phyloP scores from a whole-genome alignment of 148 eudicot species.

The Bassia scoparia region DNA sequence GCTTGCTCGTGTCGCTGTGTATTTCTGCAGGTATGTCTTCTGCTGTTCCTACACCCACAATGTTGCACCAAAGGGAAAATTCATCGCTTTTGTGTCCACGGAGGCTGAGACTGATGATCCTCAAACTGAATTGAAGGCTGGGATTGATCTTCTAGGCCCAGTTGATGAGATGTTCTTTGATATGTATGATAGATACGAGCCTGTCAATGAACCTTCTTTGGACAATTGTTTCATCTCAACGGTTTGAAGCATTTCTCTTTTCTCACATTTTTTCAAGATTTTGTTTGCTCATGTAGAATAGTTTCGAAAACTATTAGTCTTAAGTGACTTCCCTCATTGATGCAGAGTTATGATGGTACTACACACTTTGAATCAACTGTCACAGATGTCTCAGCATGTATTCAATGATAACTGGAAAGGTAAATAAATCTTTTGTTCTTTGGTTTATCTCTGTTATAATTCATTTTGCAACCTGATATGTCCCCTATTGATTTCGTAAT shows the following conservation, averaged over 20 bases:
- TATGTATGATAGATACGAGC: slow-evolving; percentile 82
- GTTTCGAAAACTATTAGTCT: neutral
- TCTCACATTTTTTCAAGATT: neutral
- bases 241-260: slow-evolving; percentile 37
- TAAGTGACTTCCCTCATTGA: slow-evolving; percentile 5
- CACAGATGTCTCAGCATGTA: slow-evolving; percentile 86
- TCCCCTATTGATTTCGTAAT: neutral
- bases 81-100: slow-evolving; percentile 90
- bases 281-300: neutral
- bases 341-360: slow-evolving; percentile 91
- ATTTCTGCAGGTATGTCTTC: slow-evolving; percentile 71
- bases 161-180: slow-evolving; percentile 92
- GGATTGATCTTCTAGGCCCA: slow-evolving; percentile 83
- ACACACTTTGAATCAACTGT: slow-evolving; percentile 98
- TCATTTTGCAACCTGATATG: neutral
- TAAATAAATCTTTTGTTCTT: slow-evolving; percentile 7
- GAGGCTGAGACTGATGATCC: slow-evolving; percentile 94
- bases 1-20: neutral
- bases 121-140: slow-evolving; percentile 74
- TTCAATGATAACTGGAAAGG: slow-evolving; percentile 93
- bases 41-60: slow-evolving; percentile 93
- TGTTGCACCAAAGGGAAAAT: slow-evolving; percentile 93
- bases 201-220: slow-evolving; percentile 79
- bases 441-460: neutral
- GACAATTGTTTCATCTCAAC: slow-evolving; percentile 86